These are phyloP conservation scores for Pichia californica DNA, from an alignment of 805 yeast species.

Conservation along the genomic window DNA sequence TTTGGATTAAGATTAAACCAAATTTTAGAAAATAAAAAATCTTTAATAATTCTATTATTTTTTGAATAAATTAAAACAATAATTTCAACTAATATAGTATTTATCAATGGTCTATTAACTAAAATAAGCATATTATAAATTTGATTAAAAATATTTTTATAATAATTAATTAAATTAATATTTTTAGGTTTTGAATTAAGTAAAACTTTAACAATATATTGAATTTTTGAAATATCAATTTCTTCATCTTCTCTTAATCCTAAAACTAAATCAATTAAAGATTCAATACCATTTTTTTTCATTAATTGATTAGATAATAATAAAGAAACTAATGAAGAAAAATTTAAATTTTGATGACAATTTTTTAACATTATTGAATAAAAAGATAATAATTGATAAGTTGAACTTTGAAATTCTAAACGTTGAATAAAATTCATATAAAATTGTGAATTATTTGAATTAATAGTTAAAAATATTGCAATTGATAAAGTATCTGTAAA, in stretches of 20 bases:
- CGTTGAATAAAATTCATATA: constrained; percentile 2
- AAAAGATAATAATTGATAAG: constrained; percentile 58
- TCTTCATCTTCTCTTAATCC: constrained; percentile 73
- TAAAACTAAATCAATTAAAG: constrained; percentile 68
- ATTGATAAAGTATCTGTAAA: constrained; percentile 52
- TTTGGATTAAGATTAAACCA: constrained; percentile 41
- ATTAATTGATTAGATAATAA: constrained; percentile 50
- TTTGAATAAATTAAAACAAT: constrained; percentile 44
- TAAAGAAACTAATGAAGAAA: constrained; percentile 40
- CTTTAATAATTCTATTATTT: constrained; percentile 45
- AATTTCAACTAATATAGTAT: constrained; percentile 50
- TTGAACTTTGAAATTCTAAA: constrained; percentile 44
- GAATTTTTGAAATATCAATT: constrained; percentile 57
- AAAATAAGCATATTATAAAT: constrained; percentile 49
- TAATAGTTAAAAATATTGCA: constrained; percentile 36
- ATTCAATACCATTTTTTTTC: constrained; percentile 50
- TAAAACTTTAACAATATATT: constrained; percentile 59
- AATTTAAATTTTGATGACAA: constrained; percentile 16
- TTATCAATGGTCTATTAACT: constrained; percentile 55
- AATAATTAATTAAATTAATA: constrained; percentile 44
- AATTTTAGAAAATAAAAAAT: constrained; percentile 50
- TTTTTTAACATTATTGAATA: constrained; percentile 43
- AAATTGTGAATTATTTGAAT: constrained; percentile 10
- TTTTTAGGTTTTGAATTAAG: constrained; percentile 52
- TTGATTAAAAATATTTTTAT: constrained; percentile 55